Conservation (phyloP, 2,329 filamentous ascomycete species). For the Hypomyces rosellus region DNA sequence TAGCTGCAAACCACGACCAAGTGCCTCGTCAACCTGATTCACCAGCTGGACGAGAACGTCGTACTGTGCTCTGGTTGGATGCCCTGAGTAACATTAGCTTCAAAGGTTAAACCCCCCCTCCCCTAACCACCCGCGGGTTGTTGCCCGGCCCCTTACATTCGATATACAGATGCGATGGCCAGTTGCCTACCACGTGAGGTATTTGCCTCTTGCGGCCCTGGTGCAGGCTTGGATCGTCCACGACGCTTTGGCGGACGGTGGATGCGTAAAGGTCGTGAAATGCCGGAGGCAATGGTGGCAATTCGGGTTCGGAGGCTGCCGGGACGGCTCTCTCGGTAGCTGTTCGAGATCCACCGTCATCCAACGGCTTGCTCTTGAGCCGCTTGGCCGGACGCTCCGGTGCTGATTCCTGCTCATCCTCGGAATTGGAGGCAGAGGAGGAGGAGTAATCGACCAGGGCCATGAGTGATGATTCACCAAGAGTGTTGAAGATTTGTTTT, state of each 20-base stretch:
- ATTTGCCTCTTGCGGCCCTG: constrained; percentile 74
- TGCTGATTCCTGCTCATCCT: constrained; percentile 16
- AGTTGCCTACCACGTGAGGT: constrained; percentile 82
- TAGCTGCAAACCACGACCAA: constrained; percentile 37
- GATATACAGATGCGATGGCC: constrained; percentile 87
- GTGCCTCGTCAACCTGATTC: constrained; percentile 26
- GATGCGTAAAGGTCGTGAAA: constrained; percentile 91
- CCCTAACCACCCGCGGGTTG: neutral
- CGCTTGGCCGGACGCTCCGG: constrained; percentile 31
- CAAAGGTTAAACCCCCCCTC: neutral
- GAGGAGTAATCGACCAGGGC: constrained; percentile 61
- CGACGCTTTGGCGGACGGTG: constrained; percentile 67
- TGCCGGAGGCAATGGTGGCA: constrained; percentile 69
- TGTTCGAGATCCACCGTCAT: constrained; percentile 3
- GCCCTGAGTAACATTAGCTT: constrained; percentile 37
- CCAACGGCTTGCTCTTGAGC: constrained; percentile 22
- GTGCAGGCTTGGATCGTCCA: constrained; percentile 79
- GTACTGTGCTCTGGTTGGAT: constrained; percentile 44
- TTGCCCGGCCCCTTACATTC: constrained; percentile 61
- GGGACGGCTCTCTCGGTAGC: neutral
- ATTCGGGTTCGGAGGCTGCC: constrained; percentile 16
- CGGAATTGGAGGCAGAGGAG: constrained; percentile 24
- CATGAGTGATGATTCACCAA: constrained; percentile 36
- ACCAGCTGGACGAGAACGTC: constrained; percentile 39
- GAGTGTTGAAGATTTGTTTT: no score